A percentile compares a stretch with the other conserved stretches of the same genome.
phyloP scores from a whole-genome alignment of 1,284 basidiomycete genomes.

The Marasmius tenuissimus region DNA sequence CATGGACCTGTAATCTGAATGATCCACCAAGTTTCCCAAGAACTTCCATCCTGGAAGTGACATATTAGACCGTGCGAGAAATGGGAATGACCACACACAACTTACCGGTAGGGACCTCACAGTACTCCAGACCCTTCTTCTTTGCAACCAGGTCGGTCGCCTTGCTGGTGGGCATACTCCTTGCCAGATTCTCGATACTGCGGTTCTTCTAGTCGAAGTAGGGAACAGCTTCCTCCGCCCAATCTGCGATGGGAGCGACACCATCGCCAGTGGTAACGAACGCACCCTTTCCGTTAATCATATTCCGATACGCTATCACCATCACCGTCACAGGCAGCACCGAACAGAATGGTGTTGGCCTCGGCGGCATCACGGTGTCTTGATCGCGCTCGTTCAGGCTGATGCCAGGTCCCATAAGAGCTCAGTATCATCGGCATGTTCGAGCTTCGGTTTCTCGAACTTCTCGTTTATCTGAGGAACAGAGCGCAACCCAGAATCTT shows the following conservation, averaged over 20 bases:
- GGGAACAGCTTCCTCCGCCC: slow-evolving; percentile 87
- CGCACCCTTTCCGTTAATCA: slow-evolving; percentile 98
- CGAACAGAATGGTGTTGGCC: slow-evolving; percentile 84
- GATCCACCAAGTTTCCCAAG: slow-evolving; percentile 99
- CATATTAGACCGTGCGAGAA: slow-evolving; percentile 20
- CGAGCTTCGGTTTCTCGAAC: too few species aligned
- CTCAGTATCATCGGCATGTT: too few species aligned
- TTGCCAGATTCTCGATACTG: slow-evolving; percentile 93
- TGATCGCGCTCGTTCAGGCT: too few species aligned
- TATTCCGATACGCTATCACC: slow-evolving; percentile 99
- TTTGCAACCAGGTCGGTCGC: slow-evolving; percentile 97
- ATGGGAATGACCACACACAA: background rate
- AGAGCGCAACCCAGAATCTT: too few species aligned
- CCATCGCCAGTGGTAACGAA: slow-evolving; percentile 98
- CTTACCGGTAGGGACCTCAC: slow-evolving; percentile 94
- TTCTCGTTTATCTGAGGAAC: too few species aligned
- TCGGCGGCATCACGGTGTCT: slow-evolving; percentile 89
- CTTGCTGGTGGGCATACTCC: slow-evolving; percentile 96
- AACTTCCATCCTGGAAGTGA: slow-evolving; percentile 89
- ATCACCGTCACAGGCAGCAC: slow-evolving; percentile 96
- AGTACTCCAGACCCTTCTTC: slow-evolving; percentile 91
- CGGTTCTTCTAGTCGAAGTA: slow-evolving; percentile 80
- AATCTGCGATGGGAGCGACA: slow-evolving; percentile 98
- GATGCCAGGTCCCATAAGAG: too few species aligned
- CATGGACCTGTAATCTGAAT: slow-evolving; percentile 94